Evolutionary conservation across 345 rosid species (phyloP).

Genomic region (Schrenkiella parvula): DNA sequence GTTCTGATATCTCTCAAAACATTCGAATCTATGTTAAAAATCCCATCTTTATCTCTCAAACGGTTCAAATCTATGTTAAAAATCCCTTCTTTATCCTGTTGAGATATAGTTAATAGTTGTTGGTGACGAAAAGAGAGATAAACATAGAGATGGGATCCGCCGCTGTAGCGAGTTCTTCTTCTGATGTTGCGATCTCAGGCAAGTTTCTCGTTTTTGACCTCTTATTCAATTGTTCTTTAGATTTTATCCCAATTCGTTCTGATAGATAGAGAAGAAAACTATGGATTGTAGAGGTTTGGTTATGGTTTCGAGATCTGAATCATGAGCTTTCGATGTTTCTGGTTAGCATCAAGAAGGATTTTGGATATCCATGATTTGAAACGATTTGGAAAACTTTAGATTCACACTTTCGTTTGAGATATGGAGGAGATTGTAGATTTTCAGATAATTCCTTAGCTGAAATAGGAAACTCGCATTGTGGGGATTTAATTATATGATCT

Average conservation of each 20-base stretch:
- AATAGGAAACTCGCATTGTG: not conserved
- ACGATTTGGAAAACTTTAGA: not conserved
- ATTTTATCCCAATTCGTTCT: not conserved
- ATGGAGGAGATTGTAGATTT: not conserved
- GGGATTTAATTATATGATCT: not conserved
- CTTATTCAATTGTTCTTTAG: not conserved
- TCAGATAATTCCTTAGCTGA: not conserved
- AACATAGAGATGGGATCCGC: conserved; percentile 33
- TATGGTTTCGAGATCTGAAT: conserved; percentile 19
- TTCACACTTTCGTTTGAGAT: not conserved
- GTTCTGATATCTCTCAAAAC: not conserved
- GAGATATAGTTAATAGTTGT: not conserved
- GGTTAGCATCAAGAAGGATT: not conserved
- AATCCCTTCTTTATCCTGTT: conserved; percentile 8
- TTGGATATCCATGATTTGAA: not conserved
- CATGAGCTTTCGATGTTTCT: conserved; percentile 1
- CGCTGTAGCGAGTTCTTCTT: conserved; percentile 17
- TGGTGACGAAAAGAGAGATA: not conserved
- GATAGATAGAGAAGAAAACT: not conserved
- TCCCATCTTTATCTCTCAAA: not conserved
- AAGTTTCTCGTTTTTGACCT: not conserved
- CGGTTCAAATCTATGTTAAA: conserved; percentile 26
- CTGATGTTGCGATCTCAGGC: conserved; percentile 33
- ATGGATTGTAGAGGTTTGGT: not conserved
- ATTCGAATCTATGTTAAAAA: conserved; percentile 29